These are phyloP conservation scores for Protostelium mycophagum DNA, from an alignment of 78 protist species.

Conservation along the genomic window DNA sequence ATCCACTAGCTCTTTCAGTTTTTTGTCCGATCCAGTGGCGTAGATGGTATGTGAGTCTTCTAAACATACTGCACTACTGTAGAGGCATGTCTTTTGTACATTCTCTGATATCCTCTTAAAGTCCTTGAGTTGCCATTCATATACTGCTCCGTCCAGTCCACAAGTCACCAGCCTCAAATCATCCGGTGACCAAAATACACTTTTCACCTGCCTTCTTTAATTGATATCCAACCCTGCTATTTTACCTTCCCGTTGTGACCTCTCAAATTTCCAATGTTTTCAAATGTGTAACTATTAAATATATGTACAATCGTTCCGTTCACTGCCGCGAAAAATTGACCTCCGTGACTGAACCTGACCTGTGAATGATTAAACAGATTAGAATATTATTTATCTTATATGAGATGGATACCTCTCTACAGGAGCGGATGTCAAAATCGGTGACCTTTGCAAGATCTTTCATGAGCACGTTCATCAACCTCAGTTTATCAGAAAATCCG, in stretches of 20 bases:
- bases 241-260: constrained; percentile 53
- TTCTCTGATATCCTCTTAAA: constrained; percentile 28
- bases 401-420: constrained; percentile 39
- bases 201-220: neutral
- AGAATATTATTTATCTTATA: neutral
- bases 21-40: constrained; percentile 55
- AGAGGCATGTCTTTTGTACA: constrained; percentile 35
- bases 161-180: constrained; percentile 27
- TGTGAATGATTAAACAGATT: neutral
- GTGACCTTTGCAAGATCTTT: constrained; percentile 45
- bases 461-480: constrained; percentile 52
- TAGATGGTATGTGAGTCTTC: neutral
- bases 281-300: constrained; percentile 59
- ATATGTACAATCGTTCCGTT: constrained; percentile 40
- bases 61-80: constrained; percentile 13
- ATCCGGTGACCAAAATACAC: constrained; percentile 27
- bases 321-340: constrained; percentile 66
- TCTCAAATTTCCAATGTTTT: constrained; percentile 39
- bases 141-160: constrained; percentile 82
- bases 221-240: no score
- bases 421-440: constrained; percentile 36
- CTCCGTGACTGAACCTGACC: constrained; percentile 59
- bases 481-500: constrained; percentile 72
- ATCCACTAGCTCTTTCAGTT: constrained; percentile 1
- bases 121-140: constrained; percentile 48